Conservation (phyloP, 2,329 filamentous ascomycete species). For the Trichoderma sp. region DNA sequence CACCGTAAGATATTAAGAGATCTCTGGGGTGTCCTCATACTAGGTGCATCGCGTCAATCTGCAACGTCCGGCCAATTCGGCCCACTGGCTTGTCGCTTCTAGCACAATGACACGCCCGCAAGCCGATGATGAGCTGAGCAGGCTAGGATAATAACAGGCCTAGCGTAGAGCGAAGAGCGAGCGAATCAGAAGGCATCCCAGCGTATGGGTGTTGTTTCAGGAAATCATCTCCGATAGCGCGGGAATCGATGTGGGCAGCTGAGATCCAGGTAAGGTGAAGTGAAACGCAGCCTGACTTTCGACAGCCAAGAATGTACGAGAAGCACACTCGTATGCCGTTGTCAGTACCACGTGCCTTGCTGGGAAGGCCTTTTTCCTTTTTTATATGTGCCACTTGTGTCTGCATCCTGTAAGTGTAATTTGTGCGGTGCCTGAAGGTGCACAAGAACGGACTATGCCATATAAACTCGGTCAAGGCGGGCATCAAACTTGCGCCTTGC, state of each 20-base stretch:
- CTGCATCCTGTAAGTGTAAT: neutral
- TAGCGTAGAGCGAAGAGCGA: neutral
- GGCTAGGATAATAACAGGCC: neutral
- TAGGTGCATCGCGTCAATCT: slow-evolving; percentile 18
- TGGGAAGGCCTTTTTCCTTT: neutral
- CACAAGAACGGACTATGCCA: neutral
- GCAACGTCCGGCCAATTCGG: slow-evolving; percentile 6
- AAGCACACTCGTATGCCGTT: neutral
- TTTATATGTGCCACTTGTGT: neutral
- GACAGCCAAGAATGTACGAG: neutral
- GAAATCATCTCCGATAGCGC: slow-evolving; percentile 24
- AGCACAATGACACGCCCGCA: slow-evolving; percentile 19
- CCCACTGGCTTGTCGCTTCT: slow-evolving; percentile 17
- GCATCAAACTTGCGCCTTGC: neutral
- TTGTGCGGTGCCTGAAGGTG: neutral
- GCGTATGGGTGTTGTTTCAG: slow-evolving; percentile 18
- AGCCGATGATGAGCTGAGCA: slow-evolving; percentile 15
- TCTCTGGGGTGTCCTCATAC: slow-evolving; percentile 15
- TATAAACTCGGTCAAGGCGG: neutral
- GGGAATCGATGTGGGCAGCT: slow-evolving; percentile 19
- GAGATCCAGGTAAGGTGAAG: slow-evolving; percentile 20
- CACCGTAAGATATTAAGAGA: slow-evolving; percentile 10
- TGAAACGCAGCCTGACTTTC: slow-evolving; percentile 13
- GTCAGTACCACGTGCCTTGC: neutral
- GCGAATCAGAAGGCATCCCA: slow-evolving; percentile 6